These are phyloP conservation scores for Endogone sp. DNA, from an alignment of 192 early-diverging fungal genomes.

Conservation along the genomic window DNA sequence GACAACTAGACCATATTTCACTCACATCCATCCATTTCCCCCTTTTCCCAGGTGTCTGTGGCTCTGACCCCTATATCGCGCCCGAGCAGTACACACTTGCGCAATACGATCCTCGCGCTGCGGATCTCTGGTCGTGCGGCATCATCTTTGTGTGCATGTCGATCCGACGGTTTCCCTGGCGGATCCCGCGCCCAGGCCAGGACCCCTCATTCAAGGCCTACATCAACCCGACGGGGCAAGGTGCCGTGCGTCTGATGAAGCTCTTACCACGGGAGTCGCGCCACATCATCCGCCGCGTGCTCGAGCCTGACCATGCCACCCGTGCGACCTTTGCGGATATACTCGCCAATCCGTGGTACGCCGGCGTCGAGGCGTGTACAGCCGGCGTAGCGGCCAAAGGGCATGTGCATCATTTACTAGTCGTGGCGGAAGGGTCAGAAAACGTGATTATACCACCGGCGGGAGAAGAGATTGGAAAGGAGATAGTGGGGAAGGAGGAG, in stretches of 20 bases:
- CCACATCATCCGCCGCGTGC: conserved; percentile 55
- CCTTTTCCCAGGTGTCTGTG: conserved; percentile 62
- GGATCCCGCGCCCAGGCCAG: conserved; percentile 48
- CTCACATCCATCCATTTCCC: not conserved
- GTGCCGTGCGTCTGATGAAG: conserved; percentile 47
- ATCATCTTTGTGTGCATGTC: conserved; percentile 85
- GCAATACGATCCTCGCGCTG: conserved; percentile 75
- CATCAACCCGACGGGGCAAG: conserved; percentile 37
- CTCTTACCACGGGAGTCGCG: conserved; percentile 56
- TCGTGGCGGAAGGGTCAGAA: not conserved
- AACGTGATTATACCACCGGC: not conserved
- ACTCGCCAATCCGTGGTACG: conserved; percentile 73
- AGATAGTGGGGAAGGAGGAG: too few relatives aligned
- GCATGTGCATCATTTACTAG: conserved; percentile 28
- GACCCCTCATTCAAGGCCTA: conserved; percentile 60
- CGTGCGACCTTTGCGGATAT: conserved; percentile 64
- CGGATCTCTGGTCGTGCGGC: conserved; percentile 90
- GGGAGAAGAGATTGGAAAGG: not conserved
- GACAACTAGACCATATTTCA: too few relatives aligned
- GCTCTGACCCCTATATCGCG: conserved; percentile 96
- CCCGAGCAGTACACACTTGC: conserved; percentile 75
- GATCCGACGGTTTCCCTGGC: conserved; percentile 70
- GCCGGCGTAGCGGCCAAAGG: conserved; percentile 1
- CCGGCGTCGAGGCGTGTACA: conserved; percentile 52
- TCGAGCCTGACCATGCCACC: conserved; percentile 53